Evolutionary conservation across 257 asterid genomes (phyloP).

Genomic region (Asclepias syriaca): DNA sequence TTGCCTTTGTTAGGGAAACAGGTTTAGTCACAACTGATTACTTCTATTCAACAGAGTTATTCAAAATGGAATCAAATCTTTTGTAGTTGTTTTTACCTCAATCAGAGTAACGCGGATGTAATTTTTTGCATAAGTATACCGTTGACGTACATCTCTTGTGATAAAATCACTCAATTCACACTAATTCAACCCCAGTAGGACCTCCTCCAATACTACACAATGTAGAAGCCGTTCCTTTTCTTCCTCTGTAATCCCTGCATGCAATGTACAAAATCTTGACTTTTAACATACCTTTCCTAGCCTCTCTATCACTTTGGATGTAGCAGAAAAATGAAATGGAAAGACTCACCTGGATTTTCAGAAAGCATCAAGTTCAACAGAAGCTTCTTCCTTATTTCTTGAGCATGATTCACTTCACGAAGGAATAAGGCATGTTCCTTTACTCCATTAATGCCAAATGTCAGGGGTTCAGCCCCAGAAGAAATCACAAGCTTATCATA

Average conservation of each 20-base stretch:
- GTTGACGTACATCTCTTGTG: conserved; percentile 71
- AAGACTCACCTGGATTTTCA: conserved; percentile 69
- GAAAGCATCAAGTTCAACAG: conserved; percentile 87
- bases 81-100: conserved; percentile 59
- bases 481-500: conserved; percentile 93
- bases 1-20: conserved; percentile 44
- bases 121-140: conserved; percentile 79
- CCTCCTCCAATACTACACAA: conserved; percentile 96
- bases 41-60: background rate
- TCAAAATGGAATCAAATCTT: background rate
- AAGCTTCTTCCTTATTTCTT: conserved; percentile 84
- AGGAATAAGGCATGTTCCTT: conserved; percentile 74
- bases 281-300: background rate
- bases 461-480: conserved; percentile 82
- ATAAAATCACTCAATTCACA: conserved; percentile 90
- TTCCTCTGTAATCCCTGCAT: conserved; percentile 73
- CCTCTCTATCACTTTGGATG: background rate
- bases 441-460: conserved; percentile 89
- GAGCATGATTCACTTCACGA: conserved; percentile 86
- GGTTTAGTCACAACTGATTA: background rate
- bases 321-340: background rate
- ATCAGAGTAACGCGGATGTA: conserved; percentile 84
- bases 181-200: conserved; percentile 97
- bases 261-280: background rate
- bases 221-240: conserved; percentile 83